Percentiles rank a stretch among this genome's conserved stretches.
phyloP scores from a whole-genome alignment of 1,284 basidiomycete genomes.

The Rhodotorula sp. region DNA sequence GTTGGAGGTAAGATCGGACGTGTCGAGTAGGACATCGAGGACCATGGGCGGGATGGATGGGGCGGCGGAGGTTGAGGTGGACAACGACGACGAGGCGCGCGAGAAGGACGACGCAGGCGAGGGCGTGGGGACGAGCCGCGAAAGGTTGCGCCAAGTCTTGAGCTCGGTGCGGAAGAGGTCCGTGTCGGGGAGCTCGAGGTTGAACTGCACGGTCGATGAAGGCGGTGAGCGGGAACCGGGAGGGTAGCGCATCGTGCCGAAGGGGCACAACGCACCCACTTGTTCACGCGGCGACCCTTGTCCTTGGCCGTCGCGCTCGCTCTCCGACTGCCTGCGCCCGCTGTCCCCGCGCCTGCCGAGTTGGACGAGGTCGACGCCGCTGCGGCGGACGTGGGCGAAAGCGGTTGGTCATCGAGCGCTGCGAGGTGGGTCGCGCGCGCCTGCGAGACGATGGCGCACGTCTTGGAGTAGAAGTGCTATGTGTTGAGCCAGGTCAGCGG shows the following conservation, averaged over 20 bases:
- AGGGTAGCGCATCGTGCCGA: not conserved
- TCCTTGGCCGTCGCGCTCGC: not conserved
- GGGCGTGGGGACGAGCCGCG: conserved; percentile 32
- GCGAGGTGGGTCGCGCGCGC: conserved; percentile 45
- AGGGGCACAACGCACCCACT: conserved; percentile 20
- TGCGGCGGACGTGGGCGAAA: not conserved
- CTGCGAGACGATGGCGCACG: conserved; percentile 49
- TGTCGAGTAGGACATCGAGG: conserved; percentile 51
- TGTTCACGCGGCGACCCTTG: conserved; percentile 11
- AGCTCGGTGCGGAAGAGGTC: conserved; percentile 50
- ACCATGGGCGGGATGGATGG: conserved; percentile 45
- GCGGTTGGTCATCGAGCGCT: not conserved
- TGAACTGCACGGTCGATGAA: conserved; percentile 46
- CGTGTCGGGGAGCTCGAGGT: conserved; percentile 50
- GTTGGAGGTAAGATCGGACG: conserved; percentile 43
- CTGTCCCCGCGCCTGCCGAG: not conserved
- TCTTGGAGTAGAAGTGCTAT: conserved; percentile 52
- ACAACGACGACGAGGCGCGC: conserved; percentile 1
- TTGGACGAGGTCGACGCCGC: not conserved
- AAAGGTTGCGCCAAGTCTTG: conserved; percentile 49
- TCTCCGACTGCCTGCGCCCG: not conserved
- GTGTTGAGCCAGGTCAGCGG: not conserved
- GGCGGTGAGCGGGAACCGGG: no score
- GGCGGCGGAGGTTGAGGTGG: conserved; percentile 6
- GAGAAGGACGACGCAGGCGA: conserved; percentile 28